A percentile compares a stretch with the other conserved stretches of the same genome.
These are phyloP conservation scores for Fusarium circinatum DNA, from an alignment of 2,329 filamentous ascomycete genomes.

Conservation along the genomic window DNA sequence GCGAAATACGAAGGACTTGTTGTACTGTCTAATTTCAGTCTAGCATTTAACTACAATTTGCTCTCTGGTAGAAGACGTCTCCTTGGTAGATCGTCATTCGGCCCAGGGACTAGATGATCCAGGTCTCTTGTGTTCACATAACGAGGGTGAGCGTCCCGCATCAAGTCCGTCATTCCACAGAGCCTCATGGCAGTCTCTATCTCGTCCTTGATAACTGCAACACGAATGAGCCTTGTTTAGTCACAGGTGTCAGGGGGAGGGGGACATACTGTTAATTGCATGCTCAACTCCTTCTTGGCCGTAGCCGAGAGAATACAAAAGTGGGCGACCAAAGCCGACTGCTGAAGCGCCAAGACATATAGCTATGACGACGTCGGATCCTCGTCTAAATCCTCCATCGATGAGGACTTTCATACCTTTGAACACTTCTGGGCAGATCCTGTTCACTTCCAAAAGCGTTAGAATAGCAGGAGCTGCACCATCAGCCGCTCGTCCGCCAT, in stretches of 20 bases:
- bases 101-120: neutral
- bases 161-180: neutral
- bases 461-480: neutral
- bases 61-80: neutral
- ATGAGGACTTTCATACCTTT: neutral
- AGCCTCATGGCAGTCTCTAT: neutral
- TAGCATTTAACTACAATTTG: neutral
- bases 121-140: neutral
- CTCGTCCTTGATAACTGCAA: neutral
- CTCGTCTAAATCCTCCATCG: neutral
- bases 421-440: neutral
- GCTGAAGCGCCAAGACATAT: neutral
- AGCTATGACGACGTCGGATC: neutral
- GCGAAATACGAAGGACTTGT: neutral
- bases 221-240: neutral
- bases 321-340: neutral
- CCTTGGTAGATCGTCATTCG: neutral
- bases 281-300: neutral
- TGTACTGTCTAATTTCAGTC: fast-evolving
- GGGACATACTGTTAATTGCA: neutral
- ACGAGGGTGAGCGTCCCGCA: neutral
- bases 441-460: neutral
- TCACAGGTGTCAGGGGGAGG: neutral
- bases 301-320: neutral
- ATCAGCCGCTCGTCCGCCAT: neutral